Conservation (phyloP, 257 asterid genomes). For the Voacanga thouarsii region DNA sequence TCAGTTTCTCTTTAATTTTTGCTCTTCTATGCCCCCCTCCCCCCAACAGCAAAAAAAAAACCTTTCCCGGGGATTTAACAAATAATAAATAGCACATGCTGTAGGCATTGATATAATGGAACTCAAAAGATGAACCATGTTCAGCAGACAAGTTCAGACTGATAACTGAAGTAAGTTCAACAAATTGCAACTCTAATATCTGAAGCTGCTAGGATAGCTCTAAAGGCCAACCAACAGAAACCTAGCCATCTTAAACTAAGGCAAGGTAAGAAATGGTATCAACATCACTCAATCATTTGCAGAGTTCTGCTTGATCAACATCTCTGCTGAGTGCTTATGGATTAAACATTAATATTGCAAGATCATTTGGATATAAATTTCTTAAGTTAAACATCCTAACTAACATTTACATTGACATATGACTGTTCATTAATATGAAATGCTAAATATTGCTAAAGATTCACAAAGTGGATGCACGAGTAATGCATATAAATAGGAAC, state of each 20-base stretch:
- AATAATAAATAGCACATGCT: no score
- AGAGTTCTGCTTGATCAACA: not conserved
- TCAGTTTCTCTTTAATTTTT: not conserved
- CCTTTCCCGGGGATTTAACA: no score
- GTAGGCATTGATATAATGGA: no score
- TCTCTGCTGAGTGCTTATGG: not conserved
- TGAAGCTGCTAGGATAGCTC: no score
- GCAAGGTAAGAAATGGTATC: not conserved
- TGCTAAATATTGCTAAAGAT: not conserved
- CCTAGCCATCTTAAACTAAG: no score
- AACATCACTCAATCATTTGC: not conserved
- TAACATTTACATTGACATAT: not conserved
- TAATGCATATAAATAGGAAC: not conserved
- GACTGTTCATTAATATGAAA: not conserved
- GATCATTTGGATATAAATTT: not conserved
- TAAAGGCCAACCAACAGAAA: not conserved
- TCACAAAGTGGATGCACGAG: conserved; percentile 1
- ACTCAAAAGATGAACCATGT: no score
- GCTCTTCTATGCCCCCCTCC: no score
- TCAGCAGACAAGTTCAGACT: no score
- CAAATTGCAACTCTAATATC: no score
- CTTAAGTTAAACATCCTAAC: not conserved
- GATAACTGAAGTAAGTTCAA: no score
- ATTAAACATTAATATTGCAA: not conserved
- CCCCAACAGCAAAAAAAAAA: no score